Evolutionary conservation across 78 protist species (phyloP).

Genomic region (Dictyostelium purpureum): DNA sequence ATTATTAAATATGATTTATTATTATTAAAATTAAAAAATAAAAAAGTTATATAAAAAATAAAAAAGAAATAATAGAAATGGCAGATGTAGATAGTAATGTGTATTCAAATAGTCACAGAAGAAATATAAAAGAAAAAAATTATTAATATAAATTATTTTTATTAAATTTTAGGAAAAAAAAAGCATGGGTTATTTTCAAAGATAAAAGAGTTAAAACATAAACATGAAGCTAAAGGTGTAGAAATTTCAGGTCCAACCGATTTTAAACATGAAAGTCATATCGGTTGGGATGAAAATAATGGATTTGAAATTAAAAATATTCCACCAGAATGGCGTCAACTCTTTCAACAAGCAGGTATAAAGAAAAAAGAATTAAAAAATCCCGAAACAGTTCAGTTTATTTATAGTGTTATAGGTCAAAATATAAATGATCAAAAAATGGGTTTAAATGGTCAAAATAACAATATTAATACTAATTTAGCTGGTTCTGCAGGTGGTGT

Average conservation of each 20-base stretch:
- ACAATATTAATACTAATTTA: not conserved
- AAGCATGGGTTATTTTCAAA: slow-evolving; percentile 16
- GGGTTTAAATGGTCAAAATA: not conserved
- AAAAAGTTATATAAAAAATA: too few relatives aligned
- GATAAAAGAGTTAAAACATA: not conserved
- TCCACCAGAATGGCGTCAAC: slow-evolving; percentile 68
- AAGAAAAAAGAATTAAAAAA: slow-evolving; percentile 79
- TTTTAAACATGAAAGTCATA: slow-evolving; percentile 81
- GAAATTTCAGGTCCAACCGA: slow-evolving; percentile 78
- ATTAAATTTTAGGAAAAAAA: not conserved
- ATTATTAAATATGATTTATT: too few relatives aligned
- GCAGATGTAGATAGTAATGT: too few relatives aligned
- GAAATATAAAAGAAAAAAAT: too few relatives aligned
- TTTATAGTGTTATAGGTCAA: slow-evolving; percentile 68
- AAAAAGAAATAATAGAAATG: too few relatives aligned
- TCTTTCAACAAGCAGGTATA: slow-evolving; percentile 66
- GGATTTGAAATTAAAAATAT: slow-evolving; percentile 75
- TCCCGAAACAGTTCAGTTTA: slow-evolving; percentile 74
- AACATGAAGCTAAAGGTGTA: slow-evolving; percentile 12
- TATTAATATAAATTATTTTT: too few relatives aligned
- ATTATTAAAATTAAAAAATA: too few relatives aligned
- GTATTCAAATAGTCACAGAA: too few relatives aligned
- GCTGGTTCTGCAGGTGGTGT: too few relatives aligned
- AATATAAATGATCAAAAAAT: not conserved
- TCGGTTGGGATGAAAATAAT: slow-evolving; percentile 61